phyloP scores from a whole-genome alignment of 345 rosid genomes.

The Populus tremula region DNA sequence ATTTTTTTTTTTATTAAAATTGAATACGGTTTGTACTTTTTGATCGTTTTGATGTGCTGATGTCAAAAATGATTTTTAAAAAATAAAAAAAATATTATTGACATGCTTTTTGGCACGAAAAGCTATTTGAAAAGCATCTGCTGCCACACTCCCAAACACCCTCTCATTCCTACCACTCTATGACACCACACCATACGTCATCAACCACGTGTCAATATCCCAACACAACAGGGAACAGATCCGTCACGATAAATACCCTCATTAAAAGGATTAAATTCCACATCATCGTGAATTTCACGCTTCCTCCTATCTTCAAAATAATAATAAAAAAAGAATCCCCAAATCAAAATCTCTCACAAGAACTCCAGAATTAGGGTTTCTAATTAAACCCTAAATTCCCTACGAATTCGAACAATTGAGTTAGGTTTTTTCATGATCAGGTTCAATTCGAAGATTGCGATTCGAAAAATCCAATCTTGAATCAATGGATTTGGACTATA shows the following conservation, averaged over 20 bases:
- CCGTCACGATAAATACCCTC: background rate
- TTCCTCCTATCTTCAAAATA: background rate
- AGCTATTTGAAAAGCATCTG: too few species aligned
- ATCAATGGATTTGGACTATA: conserved; percentile 68
- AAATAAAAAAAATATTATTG: too few species aligned
- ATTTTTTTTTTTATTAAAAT: too few species aligned
- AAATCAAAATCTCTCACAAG: background rate
- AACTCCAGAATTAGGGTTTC: background rate
- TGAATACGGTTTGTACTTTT: too few species aligned
- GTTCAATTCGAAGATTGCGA: background rate
- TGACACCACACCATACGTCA: background rate
- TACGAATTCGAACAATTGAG: background rate
- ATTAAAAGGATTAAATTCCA: background rate
- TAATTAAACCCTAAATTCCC: background rate
- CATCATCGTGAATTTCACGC: background rate
- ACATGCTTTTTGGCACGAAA: too few species aligned
- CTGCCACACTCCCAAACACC: too few species aligned
- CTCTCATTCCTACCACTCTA: too few species aligned
- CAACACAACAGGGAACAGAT: background rate
- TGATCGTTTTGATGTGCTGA: too few species aligned
- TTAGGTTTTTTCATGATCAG: conserved; percentile 22
- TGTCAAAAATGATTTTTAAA: too few species aligned
- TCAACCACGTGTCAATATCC: background rate
- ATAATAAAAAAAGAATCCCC: background rate
- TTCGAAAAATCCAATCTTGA: background rate